A percentile compares a stretch with the other conserved stretches of the same genome.
These are phyloP conservation scores for Pyronema domesticum DNA, from an alignment of 495 filamentous ascomycete species.

Conservation along the genomic window DNA sequence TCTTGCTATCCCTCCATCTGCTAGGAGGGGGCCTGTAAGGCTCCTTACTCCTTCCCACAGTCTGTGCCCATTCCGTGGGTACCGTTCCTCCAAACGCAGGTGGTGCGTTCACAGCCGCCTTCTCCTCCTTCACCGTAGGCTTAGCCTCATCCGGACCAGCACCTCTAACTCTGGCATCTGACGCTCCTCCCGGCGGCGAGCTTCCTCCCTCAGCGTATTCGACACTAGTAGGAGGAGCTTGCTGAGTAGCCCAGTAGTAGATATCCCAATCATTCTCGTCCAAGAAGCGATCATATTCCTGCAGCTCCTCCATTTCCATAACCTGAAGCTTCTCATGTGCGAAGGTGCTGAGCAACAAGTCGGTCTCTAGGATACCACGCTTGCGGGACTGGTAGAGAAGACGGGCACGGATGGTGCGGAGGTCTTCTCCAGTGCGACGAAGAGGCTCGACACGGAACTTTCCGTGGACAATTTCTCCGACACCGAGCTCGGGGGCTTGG, in stretches of 20 bases:
- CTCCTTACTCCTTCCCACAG: constrained; percentile 80
- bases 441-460: constrained; percentile 81
- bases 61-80: constrained; percentile 86
- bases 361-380: constrained; percentile 84
- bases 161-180: neutral
- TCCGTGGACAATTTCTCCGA: constrained; percentile 81
- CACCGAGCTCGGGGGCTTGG: constrained; percentile 47
- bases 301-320: constrained; percentile 57
- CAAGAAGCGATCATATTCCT: constrained; percentile 80
- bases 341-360: constrained; percentile 91
- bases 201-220: constrained; percentile 18
- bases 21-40: constrained; percentile 77
- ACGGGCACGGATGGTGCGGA: constrained; percentile 65
- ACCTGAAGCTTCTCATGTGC: constrained; percentile 54
- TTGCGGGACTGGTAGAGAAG: constrained; percentile 95
- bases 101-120: constrained; percentile 15
- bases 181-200: constrained; percentile 22
- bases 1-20: constrained; percentile 67
- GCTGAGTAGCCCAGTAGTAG: constrained; percentile 99
- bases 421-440: constrained; percentile 60
- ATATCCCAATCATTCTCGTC: constrained; percentile 99
- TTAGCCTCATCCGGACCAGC: neutral
- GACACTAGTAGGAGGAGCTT: constrained; percentile 36
- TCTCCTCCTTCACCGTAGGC: constrained; percentile 8
- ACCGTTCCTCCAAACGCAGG: constrained; percentile 11